These are phyloP conservation scores for Rhododendron kiyosumense DNA, from an alignment of 148 eudicot species.

Conservation along the genomic window DNA sequence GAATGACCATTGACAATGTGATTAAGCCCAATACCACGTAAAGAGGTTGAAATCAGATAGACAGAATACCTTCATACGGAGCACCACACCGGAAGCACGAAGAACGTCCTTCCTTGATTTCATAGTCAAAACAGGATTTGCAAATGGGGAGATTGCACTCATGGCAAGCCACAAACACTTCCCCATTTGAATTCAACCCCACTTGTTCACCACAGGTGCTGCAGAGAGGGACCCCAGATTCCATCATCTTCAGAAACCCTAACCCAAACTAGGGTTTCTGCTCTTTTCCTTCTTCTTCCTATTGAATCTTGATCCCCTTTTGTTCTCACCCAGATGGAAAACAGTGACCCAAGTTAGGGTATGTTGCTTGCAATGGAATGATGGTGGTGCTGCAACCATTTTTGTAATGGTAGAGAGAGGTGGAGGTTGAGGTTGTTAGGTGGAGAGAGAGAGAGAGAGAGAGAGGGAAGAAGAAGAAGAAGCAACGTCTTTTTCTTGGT, in stretches of 20 bases:
- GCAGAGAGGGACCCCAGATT: slow-evolving; percentile 64
- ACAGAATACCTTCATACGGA: slow-evolving; percentile 51
- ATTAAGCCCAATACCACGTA: not conserved
- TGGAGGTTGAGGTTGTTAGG: slow-evolving; percentile 14
- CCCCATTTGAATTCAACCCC: slow-evolving; percentile 59
- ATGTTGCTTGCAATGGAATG: slow-evolving; percentile 25
- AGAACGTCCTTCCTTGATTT: slow-evolving; percentile 70
- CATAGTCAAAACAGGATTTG: slow-evolving; percentile 64
- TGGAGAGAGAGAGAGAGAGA: slow-evolving; percentile 3
- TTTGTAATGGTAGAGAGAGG: slow-evolving; percentile 12
- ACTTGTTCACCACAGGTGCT: slow-evolving; percentile 77
- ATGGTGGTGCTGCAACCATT: slow-evolving; percentile 14
- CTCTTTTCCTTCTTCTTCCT: not conserved
- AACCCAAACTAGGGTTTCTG: not conserved
- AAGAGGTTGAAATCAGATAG: not conserved
- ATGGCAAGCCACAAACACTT: slow-evolving; percentile 75
- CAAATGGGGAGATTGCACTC: slow-evolving; percentile 80
- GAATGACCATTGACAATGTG: not conserved
- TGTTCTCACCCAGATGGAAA: not conserved
- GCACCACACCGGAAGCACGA: slow-evolving; percentile 63
- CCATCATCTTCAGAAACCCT: slow-evolving; percentile 52
- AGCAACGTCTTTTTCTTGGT: slow-evolving; percentile 38
- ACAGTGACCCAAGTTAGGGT: slow-evolving; percentile 17
- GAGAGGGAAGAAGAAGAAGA: slow-evolving; percentile 29
- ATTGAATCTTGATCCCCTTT: not conserved